Conservation (phyloP, 2,329 filamentous ascomycete genomes). For the Hypoxylon sp. region DNA sequence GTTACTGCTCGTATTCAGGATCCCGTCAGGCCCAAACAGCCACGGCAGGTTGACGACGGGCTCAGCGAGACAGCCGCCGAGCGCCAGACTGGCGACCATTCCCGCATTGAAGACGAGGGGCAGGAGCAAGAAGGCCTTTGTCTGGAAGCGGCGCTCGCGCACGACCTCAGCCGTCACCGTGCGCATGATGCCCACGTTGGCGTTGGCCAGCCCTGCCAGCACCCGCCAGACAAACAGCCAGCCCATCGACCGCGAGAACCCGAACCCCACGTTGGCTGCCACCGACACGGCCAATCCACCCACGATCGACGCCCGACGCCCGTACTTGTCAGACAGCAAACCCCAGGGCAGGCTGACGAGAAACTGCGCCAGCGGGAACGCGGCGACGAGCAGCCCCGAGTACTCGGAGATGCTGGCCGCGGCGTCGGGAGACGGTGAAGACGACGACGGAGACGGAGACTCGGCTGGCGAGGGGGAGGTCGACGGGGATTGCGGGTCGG, state of each 20-base stretch:
- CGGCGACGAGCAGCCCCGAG: slow-evolving; percentile 75
- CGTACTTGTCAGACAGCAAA: slow-evolving; percentile 66
- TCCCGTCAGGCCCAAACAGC: slow-evolving; percentile 53
- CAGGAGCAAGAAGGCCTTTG: slow-evolving; percentile 58
- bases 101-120: slow-evolving; percentile 74
- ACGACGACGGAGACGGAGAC: not conserved
- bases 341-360: slow-evolving; percentile 78
- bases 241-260: slow-evolving; percentile 71
- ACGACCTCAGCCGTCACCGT: slow-evolving; percentile 81
- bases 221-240: slow-evolving; percentile 69
- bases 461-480: not conserved
- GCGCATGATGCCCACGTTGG: slow-evolving; percentile 79
- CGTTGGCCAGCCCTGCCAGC: slow-evolving; percentile 74
- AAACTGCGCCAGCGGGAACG: slow-evolving; percentile 77
- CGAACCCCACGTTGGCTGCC: slow-evolving; percentile 74
- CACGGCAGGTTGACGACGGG: slow-evolving; percentile 55
- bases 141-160: slow-evolving; percentile 72
- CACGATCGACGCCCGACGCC: slow-evolving; percentile 72
- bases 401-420: slow-evolving; percentile 70
- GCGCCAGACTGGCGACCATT: slow-evolving; percentile 56
- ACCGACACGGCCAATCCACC: slow-evolving; percentile 73
- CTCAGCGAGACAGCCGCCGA: slow-evolving; percentile 59
- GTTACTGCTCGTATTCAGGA: slow-evolving; percentile 50
- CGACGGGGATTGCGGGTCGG: slow-evolving; percentile 43
- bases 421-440: slow-evolving; percentile 49